These are phyloP conservation scores for Xerophyta viscosa DNA, from an alignment of 106 monocot genomes.

Conservation along the genomic window DNA sequence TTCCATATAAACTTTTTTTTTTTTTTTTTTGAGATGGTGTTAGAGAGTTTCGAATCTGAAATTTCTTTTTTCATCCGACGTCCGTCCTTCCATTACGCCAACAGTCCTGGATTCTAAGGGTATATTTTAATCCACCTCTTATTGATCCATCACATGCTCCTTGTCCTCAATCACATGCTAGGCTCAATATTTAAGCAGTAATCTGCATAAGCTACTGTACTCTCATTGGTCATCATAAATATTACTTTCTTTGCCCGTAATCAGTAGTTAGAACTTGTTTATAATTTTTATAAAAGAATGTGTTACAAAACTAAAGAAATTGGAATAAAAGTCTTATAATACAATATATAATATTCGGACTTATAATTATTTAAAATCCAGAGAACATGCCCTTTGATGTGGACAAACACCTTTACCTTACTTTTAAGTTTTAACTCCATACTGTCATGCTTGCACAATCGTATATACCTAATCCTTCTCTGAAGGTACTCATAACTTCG, in stretches of 20 bases:
- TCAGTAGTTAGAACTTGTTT: conserved; percentile 10
- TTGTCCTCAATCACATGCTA: conserved; percentile 38
- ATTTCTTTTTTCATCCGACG: conserved; percentile 2
- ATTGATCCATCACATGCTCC: conserved; percentile 36
- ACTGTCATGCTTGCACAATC: not conserved
- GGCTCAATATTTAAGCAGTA: too few species aligned
- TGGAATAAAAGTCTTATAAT: conserved; percentile 25
- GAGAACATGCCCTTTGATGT: conserved; percentile 29
- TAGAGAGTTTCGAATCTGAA: too few species aligned
- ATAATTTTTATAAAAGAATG: too few species aligned
- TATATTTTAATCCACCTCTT: not conserved
- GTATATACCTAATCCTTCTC: too few species aligned
- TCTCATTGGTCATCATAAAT: not conserved
- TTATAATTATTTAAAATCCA: conserved; percentile 5
- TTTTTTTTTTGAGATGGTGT: too few species aligned
- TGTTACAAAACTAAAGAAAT: too few species aligned
- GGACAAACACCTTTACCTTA: conserved; percentile 13
- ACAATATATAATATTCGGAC: conserved; percentile 1
- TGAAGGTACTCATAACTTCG: too few species aligned
- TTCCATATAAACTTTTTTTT: too few species aligned
- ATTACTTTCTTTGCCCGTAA: too few species aligned
- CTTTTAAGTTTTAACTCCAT: too few species aligned
- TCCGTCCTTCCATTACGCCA: too few species aligned
- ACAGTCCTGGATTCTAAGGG: too few species aligned
- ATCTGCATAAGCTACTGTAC: conserved; percentile 18